Conservation (phyloP, 208 protist genomes). For the Strigomonas galati region DNA sequence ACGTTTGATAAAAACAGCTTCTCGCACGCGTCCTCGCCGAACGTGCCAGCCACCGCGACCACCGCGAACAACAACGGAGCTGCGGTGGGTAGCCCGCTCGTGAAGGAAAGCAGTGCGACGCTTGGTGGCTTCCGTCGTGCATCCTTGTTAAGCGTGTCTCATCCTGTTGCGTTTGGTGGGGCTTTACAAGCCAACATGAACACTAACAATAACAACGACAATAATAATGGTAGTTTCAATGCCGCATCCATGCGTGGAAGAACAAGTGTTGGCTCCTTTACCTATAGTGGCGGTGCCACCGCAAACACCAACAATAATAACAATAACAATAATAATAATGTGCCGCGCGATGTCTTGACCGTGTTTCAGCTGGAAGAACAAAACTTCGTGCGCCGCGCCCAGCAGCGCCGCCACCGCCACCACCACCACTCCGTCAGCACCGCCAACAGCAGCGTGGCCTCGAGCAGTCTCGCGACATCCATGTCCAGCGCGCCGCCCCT, state of each 20-base stretch:
- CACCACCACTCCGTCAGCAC: neutral
- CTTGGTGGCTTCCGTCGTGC: neutral
- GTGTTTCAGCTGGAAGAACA: neutral
- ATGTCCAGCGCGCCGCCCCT: neutral
- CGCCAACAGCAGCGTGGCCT: neutral
- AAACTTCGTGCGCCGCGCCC: neutral
- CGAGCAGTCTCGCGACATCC: neutral
- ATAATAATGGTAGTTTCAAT: too few relatives aligned
- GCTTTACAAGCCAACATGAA: neutral
- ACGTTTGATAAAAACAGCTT: neutral
- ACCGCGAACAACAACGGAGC: too few relatives aligned
- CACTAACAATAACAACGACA: neutral
- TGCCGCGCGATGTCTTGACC: neutral
- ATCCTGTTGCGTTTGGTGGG: neutral
- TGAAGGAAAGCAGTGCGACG: neutral
- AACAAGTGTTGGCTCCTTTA: neutral
- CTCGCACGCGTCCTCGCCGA: neutral
- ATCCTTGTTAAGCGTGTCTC: neutral
- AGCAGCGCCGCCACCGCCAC: neutral
- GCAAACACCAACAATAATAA: neutral
- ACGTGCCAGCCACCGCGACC: too few relatives aligned
- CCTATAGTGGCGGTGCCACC: neutral
- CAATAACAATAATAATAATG: neutral
- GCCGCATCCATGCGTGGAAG: neutral
- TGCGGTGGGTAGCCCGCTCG: too few relatives aligned